Percentiles rank a stretch among this genome's conserved stretches.
phyloP scores from a whole-genome alignment of 2,329 filamentous ascomycete genomes.

The Fusarium sp. region DNA sequence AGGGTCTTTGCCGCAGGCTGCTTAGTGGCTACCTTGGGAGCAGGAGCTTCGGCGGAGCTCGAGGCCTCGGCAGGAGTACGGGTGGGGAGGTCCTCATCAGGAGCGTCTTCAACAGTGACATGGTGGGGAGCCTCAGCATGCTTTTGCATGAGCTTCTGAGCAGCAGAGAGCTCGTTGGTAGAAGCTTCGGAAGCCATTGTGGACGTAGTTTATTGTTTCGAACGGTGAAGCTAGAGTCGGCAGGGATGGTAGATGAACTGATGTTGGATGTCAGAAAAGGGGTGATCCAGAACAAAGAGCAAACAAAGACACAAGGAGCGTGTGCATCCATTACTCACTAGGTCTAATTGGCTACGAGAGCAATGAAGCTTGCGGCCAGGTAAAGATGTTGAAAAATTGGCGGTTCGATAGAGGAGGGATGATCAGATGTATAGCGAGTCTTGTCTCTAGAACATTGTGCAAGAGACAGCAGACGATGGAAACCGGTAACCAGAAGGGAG shows the following conservation, averaged over 20 bases:
- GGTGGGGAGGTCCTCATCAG: slow-evolving; percentile 82
- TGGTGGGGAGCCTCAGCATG: slow-evolving; percentile 70
- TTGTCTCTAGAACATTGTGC: slow-evolving; percentile 59
- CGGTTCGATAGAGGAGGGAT: slow-evolving; percentile 42
- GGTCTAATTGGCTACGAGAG: slow-evolving; percentile 38
- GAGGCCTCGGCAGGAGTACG: slow-evolving; percentile 64
- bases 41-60: slow-evolving; percentile 63
- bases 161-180: slow-evolving; percentile 64
- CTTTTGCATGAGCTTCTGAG: slow-evolving; percentile 75
- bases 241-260: slow-evolving; percentile 23
- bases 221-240: slow-evolving; percentile 27
- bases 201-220: slow-evolving; percentile 32
- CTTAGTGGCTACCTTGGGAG: slow-evolving; percentile 77
- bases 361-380: slow-evolving; percentile 46
- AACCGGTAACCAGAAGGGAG: slow-evolving; percentile 59
- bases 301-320: not conserved
- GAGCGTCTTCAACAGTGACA: slow-evolving; percentile 83
- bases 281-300: not conserved
- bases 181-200: slow-evolving; percentile 62
- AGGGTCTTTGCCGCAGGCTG: slow-evolving; percentile 72
- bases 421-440: slow-evolving; percentile 49
- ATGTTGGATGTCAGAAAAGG: slow-evolving; percentile 32
- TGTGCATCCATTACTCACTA: slow-evolving; percentile 25
- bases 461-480: slow-evolving; percentile 53
- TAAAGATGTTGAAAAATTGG: slow-evolving; percentile 29